phyloP scores from a whole-genome alignment of 768 basidiomycete species.

The Hebeloma cylindrosporum region DNA sequence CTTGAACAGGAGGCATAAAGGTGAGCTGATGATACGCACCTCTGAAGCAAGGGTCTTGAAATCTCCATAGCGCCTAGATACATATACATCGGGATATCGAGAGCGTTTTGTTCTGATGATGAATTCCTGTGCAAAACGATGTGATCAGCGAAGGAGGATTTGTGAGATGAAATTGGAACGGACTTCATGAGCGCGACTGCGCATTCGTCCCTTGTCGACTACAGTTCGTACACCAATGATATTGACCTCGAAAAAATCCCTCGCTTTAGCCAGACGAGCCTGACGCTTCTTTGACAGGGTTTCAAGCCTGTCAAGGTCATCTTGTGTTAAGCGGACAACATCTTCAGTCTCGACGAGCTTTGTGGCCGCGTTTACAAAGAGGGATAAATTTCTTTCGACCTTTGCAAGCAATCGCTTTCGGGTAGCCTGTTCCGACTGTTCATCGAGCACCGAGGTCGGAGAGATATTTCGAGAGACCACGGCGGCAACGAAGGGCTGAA shows the following conservation, averaged over 20 bases:
- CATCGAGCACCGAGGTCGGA: slow-evolving; percentile 58
- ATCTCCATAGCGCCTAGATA: slow-evolving; percentile 93
- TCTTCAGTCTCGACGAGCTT: slow-evolving; percentile 86
- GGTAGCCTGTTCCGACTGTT: slow-evolving; percentile 53
- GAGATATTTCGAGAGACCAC: slow-evolving; percentile 79
- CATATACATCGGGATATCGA: slow-evolving; percentile 74
- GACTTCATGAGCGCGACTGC: slow-evolving; percentile 87
- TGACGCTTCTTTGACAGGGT: slow-evolving; percentile 62
- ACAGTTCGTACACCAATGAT: slow-evolving; percentile 86
- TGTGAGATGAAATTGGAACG: slow-evolving; percentile 26
- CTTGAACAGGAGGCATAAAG: background rate
- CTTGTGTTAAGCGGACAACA: slow-evolving; percentile 84
- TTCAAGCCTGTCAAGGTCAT: slow-evolving; percentile 80
- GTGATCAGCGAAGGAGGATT: slow-evolving; percentile 3
- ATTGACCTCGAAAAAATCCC: slow-evolving; percentile 83
- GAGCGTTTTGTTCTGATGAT: slow-evolving; percentile 85
- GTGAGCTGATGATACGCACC: slow-evolving; percentile 39
- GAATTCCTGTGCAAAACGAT: slow-evolving; percentile 69
- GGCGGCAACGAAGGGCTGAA: slow-evolving; percentile 90
- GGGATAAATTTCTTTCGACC: slow-evolving; percentile 79
- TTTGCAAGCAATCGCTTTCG: slow-evolving; percentile 71
- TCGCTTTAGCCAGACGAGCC: slow-evolving; percentile 44
- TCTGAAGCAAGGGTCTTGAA: slow-evolving; percentile 87
- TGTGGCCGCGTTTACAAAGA: slow-evolving; percentile 80
- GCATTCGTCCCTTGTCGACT: slow-evolving; percentile 78